A percentile compares a stretch with the other conserved stretches of the same genome.
phyloP scores from a whole-genome alignment of 345 rosid genomes.

The Barbarea vulgaris region DNA sequence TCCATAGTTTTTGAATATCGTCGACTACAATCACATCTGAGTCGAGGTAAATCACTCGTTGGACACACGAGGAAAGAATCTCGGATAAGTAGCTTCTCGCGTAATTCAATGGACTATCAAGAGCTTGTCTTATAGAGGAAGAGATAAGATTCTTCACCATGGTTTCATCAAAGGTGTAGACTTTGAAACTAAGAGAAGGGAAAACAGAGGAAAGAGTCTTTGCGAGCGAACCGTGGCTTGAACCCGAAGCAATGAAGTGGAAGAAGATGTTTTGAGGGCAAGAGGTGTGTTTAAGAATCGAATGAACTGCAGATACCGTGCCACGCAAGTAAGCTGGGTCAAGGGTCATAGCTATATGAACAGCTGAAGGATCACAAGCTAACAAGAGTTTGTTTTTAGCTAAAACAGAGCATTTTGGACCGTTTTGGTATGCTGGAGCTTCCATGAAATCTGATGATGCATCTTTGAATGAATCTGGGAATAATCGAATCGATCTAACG shows the following conservation, averaged over 20 bases:
- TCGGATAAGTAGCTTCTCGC: conserved; percentile 75
- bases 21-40: conserved; percentile 66
- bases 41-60: conserved; percentile 68
- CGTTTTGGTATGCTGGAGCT: conserved; percentile 70
- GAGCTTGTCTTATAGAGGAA: conserved; percentile 64
- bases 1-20: conserved; percentile 65
- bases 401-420: conserved; percentile 42
- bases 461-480: conserved; percentile 26
- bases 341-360: conserved; percentile 81
- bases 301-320: conserved; percentile 70
- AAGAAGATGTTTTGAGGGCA: conserved; percentile 79
- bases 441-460: conserved; percentile 48
- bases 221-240: conserved; percentile 11
- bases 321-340: conserved; percentile 78
- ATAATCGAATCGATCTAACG: conserved; percentile 42
- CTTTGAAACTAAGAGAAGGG: conserved; percentile 58
- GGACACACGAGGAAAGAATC: conserved; percentile 51
- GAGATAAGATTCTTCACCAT: conserved; percentile 56
- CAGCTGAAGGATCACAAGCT: conserved; percentile 48
- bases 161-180: conserved; percentile 53
- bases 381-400: conserved; percentile 17
- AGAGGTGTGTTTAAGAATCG: conserved; percentile 70
- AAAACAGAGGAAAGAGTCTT: conserved; percentile 49
- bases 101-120: conserved; percentile 73
- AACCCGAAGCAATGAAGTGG: conserved; percentile 61